Conservation (phyloP, 768 basidiomycete species). For the Sutorius australiensis region DNA sequence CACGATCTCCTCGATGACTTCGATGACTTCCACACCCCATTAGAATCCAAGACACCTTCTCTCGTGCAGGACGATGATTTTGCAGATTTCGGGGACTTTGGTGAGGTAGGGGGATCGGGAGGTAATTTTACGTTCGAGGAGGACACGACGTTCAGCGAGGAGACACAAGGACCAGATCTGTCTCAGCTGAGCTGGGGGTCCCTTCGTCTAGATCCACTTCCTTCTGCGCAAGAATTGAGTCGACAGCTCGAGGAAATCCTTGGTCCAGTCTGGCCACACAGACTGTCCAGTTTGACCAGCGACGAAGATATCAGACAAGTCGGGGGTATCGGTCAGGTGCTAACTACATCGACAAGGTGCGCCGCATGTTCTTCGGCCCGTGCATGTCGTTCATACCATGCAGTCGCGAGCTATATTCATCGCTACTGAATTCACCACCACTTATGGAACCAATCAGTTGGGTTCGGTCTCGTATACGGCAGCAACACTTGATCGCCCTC, state of each 20-base stretch:
- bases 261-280: constrained; percentile 58
- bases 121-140: constrained; percentile 38
- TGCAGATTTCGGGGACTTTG: constrained; percentile 87
- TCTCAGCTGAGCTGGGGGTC: constrained; percentile 54
- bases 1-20: constrained; percentile 51
- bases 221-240: constrained; percentile 52
- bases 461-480: constrained; percentile 86
- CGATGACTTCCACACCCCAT: constrained; percentile 46
- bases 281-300: constrained; percentile 51
- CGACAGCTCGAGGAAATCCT: constrained; percentile 65
- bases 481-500: constrained; percentile 86
- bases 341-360: constrained; percentile 75
- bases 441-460: constrained; percentile 86
- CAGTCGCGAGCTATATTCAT: constrained; percentile 78
- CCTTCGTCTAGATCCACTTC: constrained; percentile 61
- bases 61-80: constrained; percentile 65
- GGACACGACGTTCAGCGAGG: constrained; percentile 19
- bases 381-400: constrained; percentile 20
- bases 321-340: constrained; percentile 76
- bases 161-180: constrained; percentile 33
- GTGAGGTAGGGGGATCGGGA: constrained; percentile 48
- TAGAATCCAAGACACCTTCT: constrained; percentile 40
- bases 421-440: constrained; percentile 66
- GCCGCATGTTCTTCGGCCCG: constrained; percentile 9
- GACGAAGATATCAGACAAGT: constrained; percentile 74